Base-by-base conservation (phyloP, 345 rosid genomes). In the Euclidium syriacum region DNA sequence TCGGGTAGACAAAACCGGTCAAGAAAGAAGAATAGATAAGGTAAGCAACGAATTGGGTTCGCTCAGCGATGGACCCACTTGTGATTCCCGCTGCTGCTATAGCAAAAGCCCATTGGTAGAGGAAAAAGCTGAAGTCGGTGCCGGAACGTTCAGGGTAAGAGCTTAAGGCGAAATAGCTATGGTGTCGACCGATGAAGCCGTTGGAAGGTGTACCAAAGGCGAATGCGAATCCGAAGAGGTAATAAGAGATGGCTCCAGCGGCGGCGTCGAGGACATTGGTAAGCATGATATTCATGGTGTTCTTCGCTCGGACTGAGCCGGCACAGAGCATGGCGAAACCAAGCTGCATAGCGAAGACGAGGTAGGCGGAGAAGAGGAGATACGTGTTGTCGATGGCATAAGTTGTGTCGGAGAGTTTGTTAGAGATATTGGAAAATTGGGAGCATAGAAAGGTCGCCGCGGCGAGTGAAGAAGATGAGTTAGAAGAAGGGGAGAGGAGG, bases 281-380 rank as follows among this genome's bases (percentile, higher is more conserved):
- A 41, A 87, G 80, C 91, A 87, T 83, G 68, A 85, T 87, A 77
- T 87, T 87, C 88, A 85, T 88, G 70, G 89, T 79, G 80, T 85
- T 88, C 64, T 88, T 85, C 44, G 91, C 91, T 2, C 87, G 76
- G 38, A 88, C 89, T 1, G 91, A 88, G 11, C 95, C 91, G 1
- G 89, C 89, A 18, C 95, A 83, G 15, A 87, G 85, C 95, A 87
- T 87, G 63, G 95, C 96, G 20, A 88, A 88, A 52, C 91, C 96
- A 0, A 88, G 77, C 55, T 88, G 91, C 96, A 88, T 85, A 65
- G 89, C 74, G 60, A 88, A 88, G 43, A 81, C 96, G 2, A 88
- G 80, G 77, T 87, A 87, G 65, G 95, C 80, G 3, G 89, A 85
- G 79, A 87, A 87, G 67, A 87, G 89, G 66, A 87, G 91, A 68